Evolutionary conservation across 2,329 filamentous ascomycete genomes (phyloP), one percentile per base, ranked within the genome.

Genomic region (Sordariomycetes sp.): DNA sequence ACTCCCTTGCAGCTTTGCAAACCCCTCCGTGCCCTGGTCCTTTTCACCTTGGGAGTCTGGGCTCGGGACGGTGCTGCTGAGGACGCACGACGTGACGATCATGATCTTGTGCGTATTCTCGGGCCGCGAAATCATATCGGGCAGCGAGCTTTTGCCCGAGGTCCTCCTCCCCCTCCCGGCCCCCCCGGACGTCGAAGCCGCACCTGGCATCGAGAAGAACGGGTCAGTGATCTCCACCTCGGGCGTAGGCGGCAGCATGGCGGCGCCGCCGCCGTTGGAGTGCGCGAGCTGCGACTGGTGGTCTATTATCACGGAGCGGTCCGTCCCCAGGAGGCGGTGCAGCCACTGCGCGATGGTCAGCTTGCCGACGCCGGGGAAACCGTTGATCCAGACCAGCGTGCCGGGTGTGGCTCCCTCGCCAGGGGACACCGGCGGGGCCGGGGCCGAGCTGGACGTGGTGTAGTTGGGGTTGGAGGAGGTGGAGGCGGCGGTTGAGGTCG

Each of bases 301-400:
- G 59, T 70, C 64, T 61, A 66, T 62, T 53, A 70, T 58, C 32
- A 63, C 61, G 12, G 66, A 63, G 20, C 55, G 55, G 55, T 57
- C 55, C 16, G 50, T 53, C 0, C 64, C 62, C 6, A 70, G 52
- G 35, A 67, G 62, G 32, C 62, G 64, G 40, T 64, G 60, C 4
- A 69, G 59, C 53, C 67, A 67, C 10, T 62, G 64, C 0, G 67
- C 68, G 22, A 69, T 59, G 7, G 67, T 68, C 32, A 68, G 62
- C 59, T 70, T 70, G 54, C 68, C 67, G 28, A 68, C 64, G 34
- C 65, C 67, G 12, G 68, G 67, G 57, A 67, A 67, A 48, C 68
- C 68, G 59, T 69, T 68, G 60, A 69, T 68, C 63, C 68, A 70
- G 50, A 70, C 32, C 12, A 57, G 48, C 1, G 55, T 24, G 2